Conservation (phyloP, 1,284 basidiomycete genomes). For the Puccinia hordei region DNA sequence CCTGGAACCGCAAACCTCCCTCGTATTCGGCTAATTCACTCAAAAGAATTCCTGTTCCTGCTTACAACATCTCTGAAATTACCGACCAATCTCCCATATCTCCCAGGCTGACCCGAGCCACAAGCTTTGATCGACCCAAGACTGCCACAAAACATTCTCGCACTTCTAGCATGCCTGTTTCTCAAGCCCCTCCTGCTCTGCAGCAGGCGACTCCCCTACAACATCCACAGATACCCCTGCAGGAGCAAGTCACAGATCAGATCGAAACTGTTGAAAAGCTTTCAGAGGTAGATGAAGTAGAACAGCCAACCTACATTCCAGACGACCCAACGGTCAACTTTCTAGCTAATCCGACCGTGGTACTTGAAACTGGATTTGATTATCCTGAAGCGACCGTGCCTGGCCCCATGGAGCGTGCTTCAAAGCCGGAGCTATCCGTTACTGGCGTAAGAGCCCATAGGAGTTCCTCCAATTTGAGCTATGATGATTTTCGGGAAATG, state of each 20-base stretch:
- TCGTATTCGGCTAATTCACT: background rate
- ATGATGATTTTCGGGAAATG: background rate
- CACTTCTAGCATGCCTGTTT: background rate
- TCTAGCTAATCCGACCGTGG: background rate
- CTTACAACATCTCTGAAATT: background rate
- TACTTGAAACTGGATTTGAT: background rate
- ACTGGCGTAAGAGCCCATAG: background rate
- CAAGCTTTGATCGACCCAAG: conserved; percentile 9
- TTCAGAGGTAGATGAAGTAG: background rate
- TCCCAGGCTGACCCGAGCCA: background rate
- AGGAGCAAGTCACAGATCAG: background rate
- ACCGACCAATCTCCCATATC: background rate
- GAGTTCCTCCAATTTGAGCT: background rate
- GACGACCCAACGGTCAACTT: background rate
- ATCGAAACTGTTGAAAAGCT: conserved; percentile 14
- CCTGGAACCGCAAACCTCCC: background rate
- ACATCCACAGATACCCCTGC: background rate
- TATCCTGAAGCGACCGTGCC: background rate
- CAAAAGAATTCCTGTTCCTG: conserved; percentile 22
- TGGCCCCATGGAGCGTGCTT: background rate
- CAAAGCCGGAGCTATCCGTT: background rate
- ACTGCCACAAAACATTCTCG: conserved; percentile 28
- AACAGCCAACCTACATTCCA: background rate
- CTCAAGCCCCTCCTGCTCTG: conserved; percentile 17
- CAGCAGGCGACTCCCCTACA: background rate